Evolutionary conservation across 1,139 yeast genomes (phyloP).

Genomic region (Meyerozyma smithsonii): DNA sequence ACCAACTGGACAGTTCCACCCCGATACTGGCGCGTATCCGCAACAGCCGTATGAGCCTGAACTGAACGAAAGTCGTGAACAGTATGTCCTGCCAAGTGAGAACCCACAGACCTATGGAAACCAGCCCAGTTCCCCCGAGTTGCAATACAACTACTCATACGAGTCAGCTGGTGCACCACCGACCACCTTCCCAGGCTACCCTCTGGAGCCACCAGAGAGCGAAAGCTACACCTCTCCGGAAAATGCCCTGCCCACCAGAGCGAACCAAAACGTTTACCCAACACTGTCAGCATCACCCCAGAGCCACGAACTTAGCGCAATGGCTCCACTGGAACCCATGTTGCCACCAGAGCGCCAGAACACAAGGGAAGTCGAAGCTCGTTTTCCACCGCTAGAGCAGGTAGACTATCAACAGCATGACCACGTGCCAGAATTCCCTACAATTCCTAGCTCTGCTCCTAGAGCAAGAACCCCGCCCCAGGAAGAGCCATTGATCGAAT

Average conservation of each 20-base stretch:
- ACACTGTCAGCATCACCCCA: background rate
- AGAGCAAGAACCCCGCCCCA: background rate
- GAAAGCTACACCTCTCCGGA: background rate
- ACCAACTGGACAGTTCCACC: background rate
- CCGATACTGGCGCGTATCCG: background rate
- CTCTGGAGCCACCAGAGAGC: slow-evolving; percentile 1
- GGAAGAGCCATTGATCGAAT: slow-evolving; percentile 33
- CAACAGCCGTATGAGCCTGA: background rate
- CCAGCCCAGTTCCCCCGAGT: background rate
- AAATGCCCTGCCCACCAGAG: background rate
- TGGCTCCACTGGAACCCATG: slow-evolving; percentile 1
- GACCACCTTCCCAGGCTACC: background rate
- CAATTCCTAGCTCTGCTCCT: background rate
- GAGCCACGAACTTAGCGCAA: background rate
- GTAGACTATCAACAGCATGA: background rate
- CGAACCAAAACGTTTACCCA: background rate
- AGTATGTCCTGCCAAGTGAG: background rate
- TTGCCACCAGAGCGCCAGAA: slow-evolving; percentile 1
- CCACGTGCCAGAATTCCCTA: background rate
- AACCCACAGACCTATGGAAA: background rate
- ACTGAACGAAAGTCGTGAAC: background rate
- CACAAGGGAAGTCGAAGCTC: background rate
- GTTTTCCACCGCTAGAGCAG: background rate
- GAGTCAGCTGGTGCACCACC: background rate
- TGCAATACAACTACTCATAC: background rate